phyloP scores from a whole-genome alignment of 352 stramenopile genomes.

The Phytophthora fragariae region DNA sequence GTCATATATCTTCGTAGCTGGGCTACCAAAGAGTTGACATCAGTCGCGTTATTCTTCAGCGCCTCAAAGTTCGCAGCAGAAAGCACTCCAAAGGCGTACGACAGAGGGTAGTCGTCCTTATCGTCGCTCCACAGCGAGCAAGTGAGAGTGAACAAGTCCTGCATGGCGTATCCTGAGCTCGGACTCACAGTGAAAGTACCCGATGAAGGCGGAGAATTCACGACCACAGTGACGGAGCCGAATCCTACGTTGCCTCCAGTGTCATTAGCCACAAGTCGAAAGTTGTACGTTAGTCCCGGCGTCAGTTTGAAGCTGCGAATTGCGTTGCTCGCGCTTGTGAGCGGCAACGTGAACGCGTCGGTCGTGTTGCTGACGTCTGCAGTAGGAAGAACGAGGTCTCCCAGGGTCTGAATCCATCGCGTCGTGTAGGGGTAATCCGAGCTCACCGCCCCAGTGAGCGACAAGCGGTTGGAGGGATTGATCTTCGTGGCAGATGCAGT shows the following conservation, averaged over 20 bases:
- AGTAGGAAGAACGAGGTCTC: conserved; percentile 56
- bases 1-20: conserved; percentile 41
- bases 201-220: conserved; percentile 71
- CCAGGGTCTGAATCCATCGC: conserved; percentile 64
- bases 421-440: conserved; percentile 73
- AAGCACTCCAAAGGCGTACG: conserved; percentile 70
- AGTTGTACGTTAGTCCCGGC: conserved; percentile 66
- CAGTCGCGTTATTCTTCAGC: conserved; percentile 9
- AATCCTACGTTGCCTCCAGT: conserved; percentile 65
- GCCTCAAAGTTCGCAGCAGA: conserved; percentile 37
- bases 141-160: conserved; percentile 58
- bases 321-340: conserved; percentile 60
- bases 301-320: conserved; percentile 68
- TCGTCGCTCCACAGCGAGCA: conserved; percentile 76
- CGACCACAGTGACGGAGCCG: conserved; percentile 50
- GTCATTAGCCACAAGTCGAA: conserved; percentile 66
- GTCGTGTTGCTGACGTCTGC: conserved; percentile 35
- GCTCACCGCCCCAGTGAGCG: conserved; percentile 43
- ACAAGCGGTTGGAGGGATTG: conserved; percentile 54
- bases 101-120: conserved; percentile 58
- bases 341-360: conserved; percentile 58
- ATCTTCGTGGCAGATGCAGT: conserved; percentile 46
- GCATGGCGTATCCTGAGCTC: conserved; percentile 54
- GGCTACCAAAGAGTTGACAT: conserved; percentile 31
- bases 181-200: conserved; percentile 59